Evolutionary conservation across 306 rosid genomes (phyloP), one percentile per base, ranked within the genome.

Genomic region (Arachis hypogaea): DNA sequence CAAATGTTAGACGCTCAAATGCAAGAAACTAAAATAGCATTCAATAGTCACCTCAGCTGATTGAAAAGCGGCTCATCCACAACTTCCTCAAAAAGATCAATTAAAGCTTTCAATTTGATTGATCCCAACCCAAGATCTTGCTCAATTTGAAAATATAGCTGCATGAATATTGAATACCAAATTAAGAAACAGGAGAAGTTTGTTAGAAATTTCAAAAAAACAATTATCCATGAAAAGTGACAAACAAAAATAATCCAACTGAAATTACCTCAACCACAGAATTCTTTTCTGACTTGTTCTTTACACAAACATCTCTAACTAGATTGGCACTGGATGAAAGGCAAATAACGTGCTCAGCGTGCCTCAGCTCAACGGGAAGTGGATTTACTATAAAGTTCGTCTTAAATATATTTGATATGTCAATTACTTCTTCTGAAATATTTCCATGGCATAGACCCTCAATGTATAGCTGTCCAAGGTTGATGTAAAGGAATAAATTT

Each of bases 401-500:
- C 82, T 88, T 94, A 76, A 89, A 88, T 80, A 85, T 88, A 73
- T 85, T 80, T 72, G 93, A 82, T 71, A 94, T 85, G 83, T 66
- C 73, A 62, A 88, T 77, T 75, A 93, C 98, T 70, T 86, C 90
- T 81, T 89, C 87, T 14, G 84, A 80, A 65, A 94, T 74, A 79
- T 94, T 94, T 54, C 97, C 98, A 77, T 94, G 98, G 80, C 98
- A 94, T 59, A 94, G 82, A 72, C 97, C 97, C 83, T 94, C 97
- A 22, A 94, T 72, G 79, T 85, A 91, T 77, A 94, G 76, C 98
- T 94, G 93, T 61, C 49, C 59, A 43, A 58, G 61, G 63, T 51
- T 65, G 56, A 69, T 47, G 71, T 49, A 75, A 74, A 69, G 58
- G 71, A 77, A 59, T 57, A 71, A 83, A 36, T 66, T 59, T 73